phyloP scores from a whole-genome alignment of 2,329 filamentous ascomycete genomes.

The Pseudogymnoascus sp. region DNA sequence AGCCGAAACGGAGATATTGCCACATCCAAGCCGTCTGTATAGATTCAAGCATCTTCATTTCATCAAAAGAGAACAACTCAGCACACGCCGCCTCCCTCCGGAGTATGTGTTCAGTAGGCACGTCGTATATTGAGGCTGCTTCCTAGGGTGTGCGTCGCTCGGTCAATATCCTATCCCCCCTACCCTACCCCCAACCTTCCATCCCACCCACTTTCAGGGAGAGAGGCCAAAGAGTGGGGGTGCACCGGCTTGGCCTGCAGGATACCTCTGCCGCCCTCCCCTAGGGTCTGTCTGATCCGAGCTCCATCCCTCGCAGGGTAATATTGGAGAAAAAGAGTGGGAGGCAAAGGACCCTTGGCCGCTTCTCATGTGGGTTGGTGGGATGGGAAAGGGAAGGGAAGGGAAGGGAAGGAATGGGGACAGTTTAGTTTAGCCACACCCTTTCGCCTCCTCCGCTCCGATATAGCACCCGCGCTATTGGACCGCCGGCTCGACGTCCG shows the following conservation, averaged over 20 bases:
- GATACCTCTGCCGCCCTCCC: background rate
- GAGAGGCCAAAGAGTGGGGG: background rate
- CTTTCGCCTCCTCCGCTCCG: background rate
- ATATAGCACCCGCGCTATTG: background rate
- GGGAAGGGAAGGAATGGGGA: too few relatives aligned
- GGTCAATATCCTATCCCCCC: background rate
- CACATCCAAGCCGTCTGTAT: background rate
- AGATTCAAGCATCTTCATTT: background rate
- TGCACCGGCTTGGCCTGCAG: background rate
- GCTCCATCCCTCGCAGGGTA: background rate
- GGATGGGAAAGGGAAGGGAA: background rate
- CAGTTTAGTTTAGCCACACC: background rate
- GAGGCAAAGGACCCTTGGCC: too few relatives aligned
- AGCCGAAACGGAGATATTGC: background rate
- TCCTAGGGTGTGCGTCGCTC: background rate
- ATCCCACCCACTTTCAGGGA: background rate
- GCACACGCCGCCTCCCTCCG: background rate
- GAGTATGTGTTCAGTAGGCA: background rate
- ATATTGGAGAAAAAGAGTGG: background rate
- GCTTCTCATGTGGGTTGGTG: too few relatives aligned
- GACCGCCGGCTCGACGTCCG: background rate
- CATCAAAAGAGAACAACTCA: background rate
- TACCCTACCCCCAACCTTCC: background rate
- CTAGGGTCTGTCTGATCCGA: background rate
- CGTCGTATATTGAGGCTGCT: background rate